Percentiles rank a stretch among this genome's conserved stretches.
Conservation (phyloP, 768 basidiomycete species). For the Xerocomus brunneocitrinus region DNA sequence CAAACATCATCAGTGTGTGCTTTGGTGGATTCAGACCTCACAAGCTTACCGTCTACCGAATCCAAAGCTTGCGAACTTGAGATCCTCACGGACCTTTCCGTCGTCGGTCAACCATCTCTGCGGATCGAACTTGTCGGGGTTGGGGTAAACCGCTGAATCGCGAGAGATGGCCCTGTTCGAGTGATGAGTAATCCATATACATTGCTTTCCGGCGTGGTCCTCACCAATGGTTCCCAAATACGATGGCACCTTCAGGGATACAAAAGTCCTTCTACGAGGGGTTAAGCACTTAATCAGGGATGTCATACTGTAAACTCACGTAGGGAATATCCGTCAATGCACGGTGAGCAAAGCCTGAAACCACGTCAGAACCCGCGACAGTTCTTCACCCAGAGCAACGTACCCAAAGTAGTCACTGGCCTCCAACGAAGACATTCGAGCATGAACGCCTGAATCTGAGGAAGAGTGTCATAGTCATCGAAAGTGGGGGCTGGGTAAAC, state of each 20-base stretch:
- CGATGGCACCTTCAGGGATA: conserved; percentile 35
- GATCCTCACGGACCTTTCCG: conserved; percentile 44
- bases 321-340: conserved; percentile 62
- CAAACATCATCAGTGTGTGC: not conserved
- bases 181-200: not conserved
- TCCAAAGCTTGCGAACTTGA: conserved; percentile 52
- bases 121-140: conserved; percentile 57
- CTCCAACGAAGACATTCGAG: conserved; percentile 42
- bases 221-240: conserved; percentile 36
- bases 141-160: conserved; percentile 53
- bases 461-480: conserved; percentile 34
- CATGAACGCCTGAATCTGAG: conserved; percentile 38
- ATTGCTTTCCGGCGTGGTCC: not conserved
- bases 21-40: not conserved
- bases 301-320: conserved; percentile 31
- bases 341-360: conserved; percentile 55
- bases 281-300: not conserved
- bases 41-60: conserved; percentile 42
- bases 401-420: conserved; percentile 34
- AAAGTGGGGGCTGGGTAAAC: conserved; percentile 35
- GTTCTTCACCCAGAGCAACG: not conserved
- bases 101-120: conserved; percentile 47
- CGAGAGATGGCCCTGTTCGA: conserved; percentile 47
- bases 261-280: conserved; percentile 30
- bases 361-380: not conserved